Evolutionary conservation across 2,329 filamentous ascomycete species (phyloP), one percentile per base, ranked within the genome.

Genomic region (Phialemonium atrogriseum): DNA sequence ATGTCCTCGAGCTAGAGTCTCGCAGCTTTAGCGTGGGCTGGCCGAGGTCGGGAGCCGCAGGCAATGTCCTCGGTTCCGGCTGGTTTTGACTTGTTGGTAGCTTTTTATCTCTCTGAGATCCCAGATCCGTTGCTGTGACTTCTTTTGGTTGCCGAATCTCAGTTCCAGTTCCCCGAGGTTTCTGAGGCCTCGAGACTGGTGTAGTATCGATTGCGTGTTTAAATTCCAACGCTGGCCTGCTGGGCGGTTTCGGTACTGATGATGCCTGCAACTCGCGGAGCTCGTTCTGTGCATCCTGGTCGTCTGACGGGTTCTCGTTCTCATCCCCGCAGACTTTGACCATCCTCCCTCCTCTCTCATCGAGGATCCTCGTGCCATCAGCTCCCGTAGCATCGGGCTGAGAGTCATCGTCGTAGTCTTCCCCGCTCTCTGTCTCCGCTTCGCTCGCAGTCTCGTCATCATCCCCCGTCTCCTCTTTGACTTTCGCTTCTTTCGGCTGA

Each of bases 261-360:
- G 15, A 58, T 12, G 60, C 62, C 32, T 68, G 68, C 31, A 91
- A 60, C 52, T 93, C 84, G 10, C 68, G 63, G 44, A 85, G 59
- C 54, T 93, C 82, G 18, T 70, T 65, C 46, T 70, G 64, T 3
- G 63, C 68, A 45, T 75, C 64, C 12, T 64, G 59, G 33, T 80
- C 75, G 22, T 71, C 66, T n/a, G n/a, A n/a, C n/a, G n/a, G n/a
- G n/a, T n/a, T n/a, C 3, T 46, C 47, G 22, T 67, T 49, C 64
- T 85, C 80, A 26, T 82, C 80, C 39, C 79, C 80, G 49, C 85
- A 91, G 1, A 91, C 75, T 44, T 74, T 82, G 38, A 89, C 60
- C 66, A 93, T 67, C 10, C 71, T 69, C 13, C 70, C 65, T 0
- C 81, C 84, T 32, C 80, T 71, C 7, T 63, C 61, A 47, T 88